phyloP scores from a whole-genome alignment of 768 basidiomycete species.

The Leucocoprinus leucothites region DNA sequence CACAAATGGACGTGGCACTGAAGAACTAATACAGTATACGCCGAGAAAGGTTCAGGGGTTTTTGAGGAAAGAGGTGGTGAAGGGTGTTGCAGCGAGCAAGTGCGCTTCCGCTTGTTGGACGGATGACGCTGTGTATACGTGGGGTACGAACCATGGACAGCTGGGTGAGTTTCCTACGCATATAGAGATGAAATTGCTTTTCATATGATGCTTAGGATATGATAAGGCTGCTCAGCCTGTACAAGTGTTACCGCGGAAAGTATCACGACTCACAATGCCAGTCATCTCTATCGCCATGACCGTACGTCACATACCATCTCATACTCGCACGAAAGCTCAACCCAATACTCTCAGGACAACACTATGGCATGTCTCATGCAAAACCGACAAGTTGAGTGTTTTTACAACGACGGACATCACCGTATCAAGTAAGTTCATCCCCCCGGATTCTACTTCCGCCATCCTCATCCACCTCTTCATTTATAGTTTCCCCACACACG shows the following conservation, averaged over 20 bases:
- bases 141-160: slow-evolving; percentile 94
- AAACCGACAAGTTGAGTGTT: slow-evolving; percentile 78
- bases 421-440: slow-evolving; percentile 60
- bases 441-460: neutral
- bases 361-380: slow-evolving; percentile 80
- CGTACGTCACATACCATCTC: slow-evolving; percentile 34
- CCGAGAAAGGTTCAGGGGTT: slow-evolving; percentile 75
- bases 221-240: slow-evolving; percentile 70
- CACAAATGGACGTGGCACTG: slow-evolving; percentile 36
- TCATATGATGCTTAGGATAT: slow-evolving; percentile 50
- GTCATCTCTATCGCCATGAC: slow-evolving; percentile 74
- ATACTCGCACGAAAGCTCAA: neutral
- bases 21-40: slow-evolving; percentile 73
- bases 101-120: slow-evolving; percentile 92
- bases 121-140: slow-evolving; percentile 66
- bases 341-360: slow-evolving; percentile 52
- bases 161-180: slow-evolving; percentile 50
- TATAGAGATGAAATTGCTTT: neutral
- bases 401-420: slow-evolving; percentile 73
- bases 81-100: slow-evolving; percentile 84
- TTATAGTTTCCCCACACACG: slow-evolving; percentile 68
- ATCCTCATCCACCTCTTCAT: slow-evolving; percentile 2
- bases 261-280: slow-evolving; percentile 69
- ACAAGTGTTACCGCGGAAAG: slow-evolving; percentile 76
- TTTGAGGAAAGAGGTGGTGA: slow-evolving; percentile 74